Conservation (phyloP, 495 filamentous ascomycete species). For the Penicillium tannophilum region DNA sequence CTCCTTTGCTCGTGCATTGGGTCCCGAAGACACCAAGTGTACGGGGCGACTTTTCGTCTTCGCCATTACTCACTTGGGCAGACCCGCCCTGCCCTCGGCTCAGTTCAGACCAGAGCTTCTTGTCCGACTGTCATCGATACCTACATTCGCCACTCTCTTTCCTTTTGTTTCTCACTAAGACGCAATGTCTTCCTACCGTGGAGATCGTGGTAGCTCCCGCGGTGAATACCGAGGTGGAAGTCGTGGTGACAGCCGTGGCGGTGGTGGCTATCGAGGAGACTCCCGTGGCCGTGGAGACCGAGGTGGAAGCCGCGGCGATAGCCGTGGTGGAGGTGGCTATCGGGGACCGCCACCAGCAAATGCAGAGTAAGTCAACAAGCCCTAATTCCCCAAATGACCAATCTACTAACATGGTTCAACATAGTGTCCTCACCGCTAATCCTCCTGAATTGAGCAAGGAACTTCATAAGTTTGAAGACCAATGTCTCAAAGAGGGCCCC, state of each 20-base stretch:
- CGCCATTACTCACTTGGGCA: background rate
- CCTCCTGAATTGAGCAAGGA: background rate
- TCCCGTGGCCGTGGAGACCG: slow-evolving; percentile 6
- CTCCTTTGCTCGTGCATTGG: background rate
- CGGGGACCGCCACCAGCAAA: background rate
- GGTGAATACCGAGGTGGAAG: background rate
- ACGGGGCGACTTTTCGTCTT: background rate
- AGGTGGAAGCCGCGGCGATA: slow-evolving; percentile 4
- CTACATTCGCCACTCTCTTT: background rate
- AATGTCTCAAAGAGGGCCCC: background rate
- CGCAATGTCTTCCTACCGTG: slow-evolving; percentile 15
- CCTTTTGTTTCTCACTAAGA: background rate
- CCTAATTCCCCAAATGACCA: background rate
- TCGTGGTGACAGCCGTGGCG: background rate
- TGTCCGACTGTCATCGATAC: background rate
- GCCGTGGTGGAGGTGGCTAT: slow-evolving; percentile 5
- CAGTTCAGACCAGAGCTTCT: background rate
- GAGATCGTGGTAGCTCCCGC: background rate
- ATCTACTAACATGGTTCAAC: background rate
- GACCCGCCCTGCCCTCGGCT: background rate
- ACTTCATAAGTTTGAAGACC: slow-evolving; percentile 9
- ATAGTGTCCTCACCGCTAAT: background rate
- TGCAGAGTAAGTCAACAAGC: slow-evolving; percentile 12
- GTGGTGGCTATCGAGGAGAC: slow-evolving; percentile 9
- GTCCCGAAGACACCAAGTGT: background rate